Conservation (phyloP, 768 basidiomycete genomes). For the Phanerochaete sordida region DNA sequence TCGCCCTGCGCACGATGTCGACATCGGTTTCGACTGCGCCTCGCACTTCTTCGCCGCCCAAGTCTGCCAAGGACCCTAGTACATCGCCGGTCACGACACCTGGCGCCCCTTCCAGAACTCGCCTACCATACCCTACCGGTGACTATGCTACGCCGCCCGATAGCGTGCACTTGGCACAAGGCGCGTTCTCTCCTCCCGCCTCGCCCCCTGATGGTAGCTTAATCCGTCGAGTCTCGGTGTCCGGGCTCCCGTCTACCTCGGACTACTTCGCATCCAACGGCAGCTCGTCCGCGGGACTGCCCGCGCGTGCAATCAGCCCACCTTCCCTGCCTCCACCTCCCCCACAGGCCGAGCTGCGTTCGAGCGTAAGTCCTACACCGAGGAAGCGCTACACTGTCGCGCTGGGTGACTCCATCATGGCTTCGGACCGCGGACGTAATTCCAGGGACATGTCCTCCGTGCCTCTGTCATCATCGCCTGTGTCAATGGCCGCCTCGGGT, state of each 20-base stretch:
- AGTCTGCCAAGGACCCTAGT: constrained; percentile 51
- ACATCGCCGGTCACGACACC: constrained; percentile 57
- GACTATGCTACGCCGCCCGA: constrained; percentile 74
- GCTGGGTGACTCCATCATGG: constrained; percentile 66
- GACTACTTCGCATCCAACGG: constrained; percentile 11
- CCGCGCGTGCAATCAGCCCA: constrained; percentile 18
- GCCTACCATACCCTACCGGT: constrained; percentile 79
- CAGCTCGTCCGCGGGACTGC: constrained; percentile 22
- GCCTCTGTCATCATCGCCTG: constrained; percentile 39
- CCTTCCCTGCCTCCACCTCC: constrained; percentile 41
- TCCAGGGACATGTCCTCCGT: constrained; percentile 37
- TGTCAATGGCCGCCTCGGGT: constrained; percentile 19
- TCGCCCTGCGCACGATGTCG: constrained; percentile 35
- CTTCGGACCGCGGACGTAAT: constrained; percentile 22
- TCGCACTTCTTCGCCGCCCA: constrained; percentile 29
- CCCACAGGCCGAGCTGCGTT: constrained; percentile 31
- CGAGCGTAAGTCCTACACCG: constrained; percentile 61
- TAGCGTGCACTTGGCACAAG: constrained; percentile 27
- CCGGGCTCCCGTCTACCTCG: constrained; percentile 36
- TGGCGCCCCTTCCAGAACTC: constrained; percentile 43
- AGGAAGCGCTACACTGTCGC: constrained; percentile 87
- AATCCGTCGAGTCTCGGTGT: constrained; percentile 42
- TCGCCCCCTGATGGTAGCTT: constrained; percentile 38
- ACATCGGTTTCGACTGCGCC: constrained; percentile 25
- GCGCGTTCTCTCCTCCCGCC: constrained; percentile 49